Evolutionary conservation across 2,329 filamentous ascomycete species (phyloP), one percentile per base, ranked within the genome.

Genomic region (Lasiodiplodia gonubiensis): DNA sequence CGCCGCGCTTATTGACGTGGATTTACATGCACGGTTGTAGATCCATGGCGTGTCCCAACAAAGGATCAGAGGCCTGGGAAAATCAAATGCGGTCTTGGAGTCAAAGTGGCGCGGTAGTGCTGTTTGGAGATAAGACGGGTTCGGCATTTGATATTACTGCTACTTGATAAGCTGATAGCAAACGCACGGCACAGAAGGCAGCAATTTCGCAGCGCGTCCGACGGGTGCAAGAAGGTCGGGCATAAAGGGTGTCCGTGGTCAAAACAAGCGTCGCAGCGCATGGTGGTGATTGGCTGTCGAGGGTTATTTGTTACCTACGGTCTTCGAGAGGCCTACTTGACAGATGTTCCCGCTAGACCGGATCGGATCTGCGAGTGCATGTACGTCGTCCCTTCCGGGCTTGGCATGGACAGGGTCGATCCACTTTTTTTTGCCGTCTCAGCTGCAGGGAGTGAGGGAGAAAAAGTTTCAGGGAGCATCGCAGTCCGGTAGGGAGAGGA

Each of bases 401-500:
- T 30, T 35, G 30, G 39, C 25, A 27, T 10, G 57, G 3, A 14
- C 39, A 48, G 35, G 57, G 59, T 7, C 10, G 27, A 6, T 23
- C 59, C 59, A 25, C 30, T 63, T 63, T 48, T 35, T 46, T 61
- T 63, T 63, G 33, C 51, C 30, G 46, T 16, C 14, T 18, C 30
- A 39, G 33, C n/a, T 37, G 53, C n/a, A 55, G 2, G 30, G 35
- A 4, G 18, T 16, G 33, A 21, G n/a, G 35, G 35, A 55, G 51
- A n/a, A 33, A 35, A 54, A n/a, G 27, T 30, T 11, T 30, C 21
- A 53, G 7, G 39, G 25, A 53, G 21, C 23, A 16, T n/a, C 23
- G 30, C 30, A 2, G 30, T 33, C 30, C 30, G 8, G 30, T 33
- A 33, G 30, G 30, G 30, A 33, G 8, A 8, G 30, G 30, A 33